phyloP scores from a whole-genome alignment of 2,329 filamentous ascomycete species.

The Xylaria sp. region DNA sequence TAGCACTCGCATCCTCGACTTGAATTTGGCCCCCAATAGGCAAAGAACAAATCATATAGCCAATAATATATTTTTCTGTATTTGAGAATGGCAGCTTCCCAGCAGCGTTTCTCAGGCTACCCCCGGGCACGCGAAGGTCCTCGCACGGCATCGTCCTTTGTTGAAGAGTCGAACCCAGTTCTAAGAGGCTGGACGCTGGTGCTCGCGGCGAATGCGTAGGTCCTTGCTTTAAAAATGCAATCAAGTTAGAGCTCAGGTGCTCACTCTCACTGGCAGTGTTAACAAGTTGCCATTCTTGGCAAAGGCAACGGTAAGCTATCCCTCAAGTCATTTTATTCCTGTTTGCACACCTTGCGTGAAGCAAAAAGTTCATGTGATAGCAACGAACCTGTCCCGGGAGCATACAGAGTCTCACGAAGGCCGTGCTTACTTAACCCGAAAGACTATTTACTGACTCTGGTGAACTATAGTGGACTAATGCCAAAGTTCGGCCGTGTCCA shows the following conservation, averaged over 20 bases:
- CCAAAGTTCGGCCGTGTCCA: conserved; percentile 63
- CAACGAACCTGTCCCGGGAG: too few species aligned
- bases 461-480: conserved; percentile 68
- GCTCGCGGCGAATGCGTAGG: conserved; percentile 54
- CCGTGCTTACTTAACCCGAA: too few species aligned
- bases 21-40: neutral
- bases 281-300: conserved; percentile 70
- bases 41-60: neutral
- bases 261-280: conserved; percentile 57
- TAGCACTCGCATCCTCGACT: conserved; percentile 9
- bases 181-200: conserved; percentile 74
- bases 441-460: too few species aligned
- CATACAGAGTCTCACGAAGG: too few species aligned
- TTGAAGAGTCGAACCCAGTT: conserved; percentile 73
- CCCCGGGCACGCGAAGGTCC: conserved; percentile 47
- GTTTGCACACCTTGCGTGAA: too few species aligned
- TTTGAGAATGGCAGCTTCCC: conserved; percentile 30
- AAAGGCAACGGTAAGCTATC: conserved; percentile 58
- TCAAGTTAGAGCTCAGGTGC: conserved; percentile 1
- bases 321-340: too few species aligned
- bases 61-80: neutral
- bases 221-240: conserved; percentile 52
- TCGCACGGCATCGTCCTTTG: conserved; percentile 56
- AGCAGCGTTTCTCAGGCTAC: conserved; percentile 48
- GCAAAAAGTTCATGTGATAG: too few species aligned